Evolutionary conservation across 139 green algal species (phyloP).

Genomic region (Zygnema cylindricum): DNA sequence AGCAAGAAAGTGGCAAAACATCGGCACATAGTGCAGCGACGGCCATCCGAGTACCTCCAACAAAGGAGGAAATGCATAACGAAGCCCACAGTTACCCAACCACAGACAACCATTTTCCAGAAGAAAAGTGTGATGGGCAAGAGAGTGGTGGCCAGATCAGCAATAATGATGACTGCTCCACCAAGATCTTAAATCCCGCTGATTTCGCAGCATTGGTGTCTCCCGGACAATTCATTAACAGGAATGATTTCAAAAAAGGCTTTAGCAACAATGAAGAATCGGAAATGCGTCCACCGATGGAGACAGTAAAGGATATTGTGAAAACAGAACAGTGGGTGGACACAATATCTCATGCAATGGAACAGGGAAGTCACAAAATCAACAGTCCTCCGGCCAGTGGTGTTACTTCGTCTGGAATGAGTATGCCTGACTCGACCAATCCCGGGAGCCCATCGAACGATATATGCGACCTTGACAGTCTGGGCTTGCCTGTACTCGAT

Average conservation of each 20-base stretch:
- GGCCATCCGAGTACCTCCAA: background rate
- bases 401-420: background rate
- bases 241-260: too few relatives aligned
- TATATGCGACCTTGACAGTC: background rate
- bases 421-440: background rate
- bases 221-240: background rate
- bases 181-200: background rate
- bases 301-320: background rate
- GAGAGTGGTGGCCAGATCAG: background rate
- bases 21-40: background rate
- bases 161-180: background rate
- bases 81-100: background rate
- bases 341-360: background rate
- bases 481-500: background rate
- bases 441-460: background rate
- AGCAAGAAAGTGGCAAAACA: background rate
- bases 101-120: too few relatives aligned
- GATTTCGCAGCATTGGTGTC: background rate
- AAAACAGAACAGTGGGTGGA: background rate
- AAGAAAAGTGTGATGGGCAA: background rate
- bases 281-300: background rate
- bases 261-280: background rate
- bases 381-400: background rate
- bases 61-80: background rate
- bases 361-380: background rate